Evolutionary conservation across 768 basidiomycete genomes (phyloP), one percentile per base, ranked within the genome.

Genomic region (Udeniomyces megalosporus): DNA sequence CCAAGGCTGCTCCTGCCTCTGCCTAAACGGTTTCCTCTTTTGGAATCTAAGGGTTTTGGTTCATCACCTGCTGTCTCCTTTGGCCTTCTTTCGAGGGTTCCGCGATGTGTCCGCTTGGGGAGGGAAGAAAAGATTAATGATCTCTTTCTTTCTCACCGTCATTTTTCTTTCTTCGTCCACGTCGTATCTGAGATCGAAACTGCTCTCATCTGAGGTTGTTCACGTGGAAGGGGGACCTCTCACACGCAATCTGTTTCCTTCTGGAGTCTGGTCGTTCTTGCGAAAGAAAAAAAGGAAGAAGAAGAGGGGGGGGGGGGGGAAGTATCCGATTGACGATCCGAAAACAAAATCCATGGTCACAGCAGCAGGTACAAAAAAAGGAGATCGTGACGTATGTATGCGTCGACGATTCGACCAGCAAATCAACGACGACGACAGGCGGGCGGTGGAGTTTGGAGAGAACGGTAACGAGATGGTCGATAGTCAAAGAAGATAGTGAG

Each of bases 1-100:
- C 76, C 74, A 83, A 80, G 76, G 74, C 79, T 68, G 77, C 79
- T 65, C 29, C 29, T 54, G 62, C 49, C 46, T 63, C 38, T 42
- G 38, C 38, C 38, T 42, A 42, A 42, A 42, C n/a, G n/a, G n/a
- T n/a, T n/a, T n/a, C n/a, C n/a, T n/a, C n/a, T n/a, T n/a, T n/a
- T n/a, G n/a, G n/a, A n/a, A n/a, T n/a, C n/a, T n/a, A n/a, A n/a
- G n/a, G n/a, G n/a, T n/a, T n/a, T n/a, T n/a, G n/a, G n/a, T n/a
- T n/a, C n/a, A n/a, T n/a, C n/a, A n/a, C n/a, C n/a, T n/a, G n/a
- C n/a, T n/a, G n/a, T n/a, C n/a, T n/a, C n/a, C n/a, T n/a, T n/a
- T n/a, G n/a, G n/a, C n/a, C n/a, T n/a, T n/a, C n/a, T n/a, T n/a
- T n/a, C n/a, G n/a, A n/a, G n/a, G n/a, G n/a, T n/a, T n/a, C n/a